These are phyloP conservation scores for Fusarium drepaniforme DNA, from an alignment of 2,329 filamentous ascomycete genomes.

Conservation along the genomic window DNA sequence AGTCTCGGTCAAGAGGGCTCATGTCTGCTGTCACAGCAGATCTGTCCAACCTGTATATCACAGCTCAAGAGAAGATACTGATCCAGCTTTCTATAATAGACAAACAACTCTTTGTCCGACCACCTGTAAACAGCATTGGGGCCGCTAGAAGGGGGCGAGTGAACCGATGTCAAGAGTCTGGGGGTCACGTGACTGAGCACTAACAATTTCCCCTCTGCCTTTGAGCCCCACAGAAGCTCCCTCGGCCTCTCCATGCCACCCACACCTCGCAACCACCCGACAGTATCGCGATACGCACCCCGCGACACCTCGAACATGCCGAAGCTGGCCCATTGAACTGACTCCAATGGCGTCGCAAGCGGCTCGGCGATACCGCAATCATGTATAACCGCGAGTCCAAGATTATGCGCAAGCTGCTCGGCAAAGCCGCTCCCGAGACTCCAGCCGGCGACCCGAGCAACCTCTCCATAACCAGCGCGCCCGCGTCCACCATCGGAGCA, in stretches of 20 bases:
- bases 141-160: background rate
- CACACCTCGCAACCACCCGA: conserved; percentile 8
- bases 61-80: background rate
- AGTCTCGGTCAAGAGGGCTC: background rate
- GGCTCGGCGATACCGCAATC: conserved; percentile 43
- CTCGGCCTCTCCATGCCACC: conserved; percentile 6
- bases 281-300: background rate
- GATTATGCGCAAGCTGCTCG: conserved; percentile 72
- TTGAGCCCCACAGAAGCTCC: conserved; percentile 36
- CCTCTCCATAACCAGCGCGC: conserved; percentile 60
- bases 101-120: background rate
- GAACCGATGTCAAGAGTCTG: background rate
- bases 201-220: background rate
- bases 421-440: conserved; percentile 63
- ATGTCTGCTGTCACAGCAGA: background rate
- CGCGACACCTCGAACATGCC: conserved; percentile 27
- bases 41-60: background rate
- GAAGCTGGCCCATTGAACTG: conserved; percentile 23
- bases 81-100: background rate
- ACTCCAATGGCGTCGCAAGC: conserved; percentile 49
- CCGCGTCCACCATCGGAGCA: conserved; percentile 48
- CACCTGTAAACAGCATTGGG: background rate
- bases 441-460: conserved; percentile 53
- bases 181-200: background rate
- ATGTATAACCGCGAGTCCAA: conserved; percentile 67